Evolutionary conservation across 2,329 filamentous ascomycete species (phyloP).

Genomic region (Dactylellina leptospora): DNA sequence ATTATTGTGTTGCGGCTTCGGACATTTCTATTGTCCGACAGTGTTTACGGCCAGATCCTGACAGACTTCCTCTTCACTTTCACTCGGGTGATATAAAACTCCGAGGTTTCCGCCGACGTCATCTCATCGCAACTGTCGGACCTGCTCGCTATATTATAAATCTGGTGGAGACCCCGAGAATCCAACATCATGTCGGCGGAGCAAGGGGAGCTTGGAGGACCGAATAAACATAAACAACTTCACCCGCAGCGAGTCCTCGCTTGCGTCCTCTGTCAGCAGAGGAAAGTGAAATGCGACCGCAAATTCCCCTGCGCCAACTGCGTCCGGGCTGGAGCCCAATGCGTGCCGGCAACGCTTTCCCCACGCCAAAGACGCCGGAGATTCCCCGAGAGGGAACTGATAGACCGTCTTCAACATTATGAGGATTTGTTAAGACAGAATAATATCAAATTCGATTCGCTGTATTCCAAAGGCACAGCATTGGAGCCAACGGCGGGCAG

Average conservation of each 20-base stretch:
- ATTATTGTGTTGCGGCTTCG: not conserved
- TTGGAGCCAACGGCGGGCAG: slow-evolving; percentile 56
- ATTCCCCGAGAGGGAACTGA: slow-evolving; percentile 74
- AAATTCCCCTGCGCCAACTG: slow-evolving; percentile 76
- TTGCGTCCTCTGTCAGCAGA: slow-evolving; percentile 78
- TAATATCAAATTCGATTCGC: slow-evolving; percentile 73
- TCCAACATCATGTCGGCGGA: not conserved
- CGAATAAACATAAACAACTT: slow-evolving; percentile 66
- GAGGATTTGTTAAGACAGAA: slow-evolving; percentile 73
- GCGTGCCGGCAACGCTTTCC: slow-evolving; percentile 68
- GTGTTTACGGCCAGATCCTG: not conserved
- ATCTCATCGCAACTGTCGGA: not conserved
- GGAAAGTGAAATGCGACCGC: slow-evolving; percentile 79
- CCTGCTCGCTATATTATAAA: no score
- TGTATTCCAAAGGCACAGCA: slow-evolving; percentile 65
- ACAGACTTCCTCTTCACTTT: no score
- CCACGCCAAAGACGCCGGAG: slow-evolving; percentile 65
- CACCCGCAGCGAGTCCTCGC: slow-evolving; percentile 64
- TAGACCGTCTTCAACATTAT: slow-evolving; percentile 75
- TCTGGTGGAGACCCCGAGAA: no score
- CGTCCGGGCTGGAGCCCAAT: slow-evolving; percentile 70
- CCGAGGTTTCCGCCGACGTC: not conserved
- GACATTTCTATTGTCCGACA: not conserved
- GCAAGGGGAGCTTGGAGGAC: no score
- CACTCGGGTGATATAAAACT: slow-evolving; percentile 3